Evolutionary conservation across 345 rosid genomes (phyloP), one percentile per base, ranked within the genome.

Genomic region (Eucalyptus curtisii): DNA sequence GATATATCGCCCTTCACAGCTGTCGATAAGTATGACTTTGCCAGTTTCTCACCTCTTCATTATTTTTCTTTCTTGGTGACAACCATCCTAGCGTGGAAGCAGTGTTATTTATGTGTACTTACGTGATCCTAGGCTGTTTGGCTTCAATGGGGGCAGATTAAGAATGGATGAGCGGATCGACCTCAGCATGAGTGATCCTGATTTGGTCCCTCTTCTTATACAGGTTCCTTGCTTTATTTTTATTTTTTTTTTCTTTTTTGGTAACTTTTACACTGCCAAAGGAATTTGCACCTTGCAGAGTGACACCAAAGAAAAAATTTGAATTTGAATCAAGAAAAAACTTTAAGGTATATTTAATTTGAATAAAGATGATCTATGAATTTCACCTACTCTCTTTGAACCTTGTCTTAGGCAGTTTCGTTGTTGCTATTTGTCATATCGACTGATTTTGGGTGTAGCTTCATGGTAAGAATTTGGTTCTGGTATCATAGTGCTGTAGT

Each of bases 101-200:
- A 6, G 86, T 55, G 49, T 48, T n/a, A 31, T 24, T 71, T 50
- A 66, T 89, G 31, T 59, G 57, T 15, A 42, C 49, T 61, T 86
- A 86, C 86, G 52, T 86, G 91, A 57, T 81, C 89, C 37, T 91
- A 98, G 99, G 96, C 94, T 98, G 89, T 93, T 98, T 91, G 96
- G 98, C 90, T 97, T 89, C 86, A 93, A 94, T 92, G 97, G 97
- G 53, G 97, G 99, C 88, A 98, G 92, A 95, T 92, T 98, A 94
- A 95, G 94, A 91, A 98, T 96, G 99, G 99, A 98, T 90, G 98
- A 98, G 93, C 96, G 98, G 80, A 90, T 98, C 85, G 94, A 96
- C 91, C 98, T 98, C 86, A 94, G 99, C 94, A 98, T 98, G 99
- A 97, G 99, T 89, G 99, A 98, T 95, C 96, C 91, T 90, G 99